Evolutionary conservation across 495 filamentous ascomycete genomes (phyloP).

Genomic region (Talaromyces stipitatus): DNA sequence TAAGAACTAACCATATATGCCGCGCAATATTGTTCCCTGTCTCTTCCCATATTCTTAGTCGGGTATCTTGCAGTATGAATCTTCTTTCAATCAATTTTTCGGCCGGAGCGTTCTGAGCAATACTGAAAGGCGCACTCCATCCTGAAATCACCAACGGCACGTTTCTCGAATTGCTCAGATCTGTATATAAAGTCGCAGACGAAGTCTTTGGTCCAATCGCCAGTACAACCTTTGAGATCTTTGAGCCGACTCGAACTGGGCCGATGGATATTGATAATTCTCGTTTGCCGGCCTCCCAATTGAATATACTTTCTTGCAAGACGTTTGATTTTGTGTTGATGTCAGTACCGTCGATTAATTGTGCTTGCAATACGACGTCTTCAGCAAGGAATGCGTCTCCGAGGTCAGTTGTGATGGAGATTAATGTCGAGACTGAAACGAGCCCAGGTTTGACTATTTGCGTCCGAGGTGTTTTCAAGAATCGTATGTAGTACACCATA

Average conservation of each 20-base stretch:
- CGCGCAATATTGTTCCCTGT: slow-evolving; percentile 92
- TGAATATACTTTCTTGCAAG: slow-evolving; percentile 34
- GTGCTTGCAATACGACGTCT: slow-evolving; percentile 48
- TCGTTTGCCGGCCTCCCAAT: slow-evolving; percentile 50
- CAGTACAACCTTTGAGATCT: slow-evolving; percentile 20
- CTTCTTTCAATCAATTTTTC: slow-evolving; percentile 48
- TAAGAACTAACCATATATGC: slow-evolving; percentile 71
- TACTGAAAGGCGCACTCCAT: slow-evolving; percentile 45
- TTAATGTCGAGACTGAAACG: slow-evolving; percentile 39
- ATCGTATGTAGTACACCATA: slow-evolving; percentile 67
- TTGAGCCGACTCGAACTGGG: slow-evolving; percentile 20
- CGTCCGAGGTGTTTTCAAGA: slow-evolving; percentile 57
- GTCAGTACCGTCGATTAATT: slow-evolving; percentile 28
- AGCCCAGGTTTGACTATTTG: slow-evolving; percentile 30
- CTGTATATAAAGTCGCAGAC: slow-evolving; percentile 9
- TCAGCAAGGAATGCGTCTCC: slow-evolving; percentile 75
- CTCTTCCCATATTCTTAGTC: slow-evolving; percentile 67
- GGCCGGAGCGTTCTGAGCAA: slow-evolving; percentile 24
- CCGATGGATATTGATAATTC: slow-evolving; percentile 33
- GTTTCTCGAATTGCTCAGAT: slow-evolving; percentile 12
- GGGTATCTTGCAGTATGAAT: slow-evolving; percentile 23
- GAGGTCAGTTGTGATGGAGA: slow-evolving; percentile 86
- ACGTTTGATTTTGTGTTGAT: slow-evolving; percentile 17
- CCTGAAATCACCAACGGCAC: slow-evolving; percentile 46
- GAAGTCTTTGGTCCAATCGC: slow-evolving; percentile 13